These are phyloP conservation scores for Coemansia sp. DNA, from an alignment of 371 early-diverging fungal species.

Conservation along the genomic window DNA sequence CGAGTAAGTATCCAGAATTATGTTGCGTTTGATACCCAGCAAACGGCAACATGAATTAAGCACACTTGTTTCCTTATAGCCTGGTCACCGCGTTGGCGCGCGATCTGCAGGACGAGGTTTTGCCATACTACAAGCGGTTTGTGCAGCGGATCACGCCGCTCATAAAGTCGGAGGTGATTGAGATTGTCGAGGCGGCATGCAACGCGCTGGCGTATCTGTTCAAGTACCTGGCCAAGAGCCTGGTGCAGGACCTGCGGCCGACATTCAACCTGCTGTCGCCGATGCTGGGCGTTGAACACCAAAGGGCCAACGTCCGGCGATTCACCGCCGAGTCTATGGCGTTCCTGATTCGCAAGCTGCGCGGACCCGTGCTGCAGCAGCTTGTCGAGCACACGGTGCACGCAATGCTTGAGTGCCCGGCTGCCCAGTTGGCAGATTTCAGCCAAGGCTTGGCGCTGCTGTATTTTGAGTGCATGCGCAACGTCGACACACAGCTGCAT, in stretches of 20 bases:
- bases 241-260: conserved; percentile 65
- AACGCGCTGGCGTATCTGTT: conserved; percentile 86
- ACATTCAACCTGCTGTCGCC: conserved; percentile 74
- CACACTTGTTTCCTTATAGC: conserved; percentile 50
- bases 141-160: conserved; percentile 63
- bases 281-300: conserved; percentile 64
- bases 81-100: conserved; percentile 77
- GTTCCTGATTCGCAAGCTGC: conserved; percentile 79
- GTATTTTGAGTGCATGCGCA: conserved; percentile 67
- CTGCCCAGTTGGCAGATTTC: conserved; percentile 57
- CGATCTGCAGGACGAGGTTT: conserved; percentile 90
- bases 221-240: conserved; percentile 77
- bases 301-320: conserved; percentile 75
- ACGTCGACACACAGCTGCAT: conserved; percentile 62
- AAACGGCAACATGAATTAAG: neutral
- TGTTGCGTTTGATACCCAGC: neutral
- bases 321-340: conserved; percentile 93
- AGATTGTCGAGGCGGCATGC: conserved; percentile 80
- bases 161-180: conserved; percentile 65
- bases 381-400: conserved; percentile 53
- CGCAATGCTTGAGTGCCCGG: conserved; percentile 55
- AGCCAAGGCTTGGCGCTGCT: conserved; percentile 75
- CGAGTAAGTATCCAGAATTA: conserved; percentile 55
- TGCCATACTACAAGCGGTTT: conserved; percentile 70
- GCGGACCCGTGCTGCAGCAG: conserved; percentile 57